Percentiles rank a stretch among this genome's conserved stretches.
phyloP scores from a whole-genome alignment of 345 rosid genomes.

The Mangifera indica region DNA sequence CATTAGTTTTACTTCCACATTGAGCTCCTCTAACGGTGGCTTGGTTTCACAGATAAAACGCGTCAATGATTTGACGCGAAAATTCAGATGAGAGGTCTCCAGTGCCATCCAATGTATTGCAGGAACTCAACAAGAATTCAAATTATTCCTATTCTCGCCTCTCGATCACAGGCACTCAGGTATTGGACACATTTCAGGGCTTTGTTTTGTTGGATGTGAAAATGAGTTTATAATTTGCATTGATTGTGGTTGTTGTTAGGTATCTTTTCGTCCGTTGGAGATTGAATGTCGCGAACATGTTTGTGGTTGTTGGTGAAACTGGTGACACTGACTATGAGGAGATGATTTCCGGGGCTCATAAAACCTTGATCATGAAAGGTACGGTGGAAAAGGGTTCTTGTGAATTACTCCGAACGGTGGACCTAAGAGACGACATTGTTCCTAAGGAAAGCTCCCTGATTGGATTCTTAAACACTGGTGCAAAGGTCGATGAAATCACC shows the following conservation, averaged over 20 bases:
- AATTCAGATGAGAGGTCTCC: constrained; percentile 88
- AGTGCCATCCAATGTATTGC: constrained; percentile 97
- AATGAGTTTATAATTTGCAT: not conserved
- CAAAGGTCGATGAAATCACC: constrained; percentile 54
- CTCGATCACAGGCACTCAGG: constrained; percentile 96
- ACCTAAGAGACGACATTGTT: constrained; percentile 65
- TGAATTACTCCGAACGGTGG: constrained; percentile 56
- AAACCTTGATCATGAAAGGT: constrained; percentile 65
- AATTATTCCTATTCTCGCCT: constrained; percentile 83
- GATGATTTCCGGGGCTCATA: constrained; percentile 78
- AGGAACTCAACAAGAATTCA: constrained; percentile 78
- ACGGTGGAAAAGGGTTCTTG: constrained; percentile 58
- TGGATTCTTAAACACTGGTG: constrained; percentile 39
- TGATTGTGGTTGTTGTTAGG: constrained; percentile 28
- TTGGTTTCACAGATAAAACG: constrained; percentile 56
- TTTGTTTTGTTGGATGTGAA: not conserved
- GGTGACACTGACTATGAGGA: constrained; percentile 93
- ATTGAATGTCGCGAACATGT: constrained; percentile 80
- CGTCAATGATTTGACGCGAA: constrained; percentile 88
- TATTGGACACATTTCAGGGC: constrained; percentile 16
- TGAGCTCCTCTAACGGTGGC: not conserved
- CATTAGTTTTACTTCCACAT: not conserved
- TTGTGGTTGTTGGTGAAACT: constrained; percentile 71
- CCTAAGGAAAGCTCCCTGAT: constrained; percentile 67
- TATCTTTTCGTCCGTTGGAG: constrained; percentile 96